Conservation (phyloP, 148 eudicot genomes). For the Rhododendron williamsianum region DNA sequence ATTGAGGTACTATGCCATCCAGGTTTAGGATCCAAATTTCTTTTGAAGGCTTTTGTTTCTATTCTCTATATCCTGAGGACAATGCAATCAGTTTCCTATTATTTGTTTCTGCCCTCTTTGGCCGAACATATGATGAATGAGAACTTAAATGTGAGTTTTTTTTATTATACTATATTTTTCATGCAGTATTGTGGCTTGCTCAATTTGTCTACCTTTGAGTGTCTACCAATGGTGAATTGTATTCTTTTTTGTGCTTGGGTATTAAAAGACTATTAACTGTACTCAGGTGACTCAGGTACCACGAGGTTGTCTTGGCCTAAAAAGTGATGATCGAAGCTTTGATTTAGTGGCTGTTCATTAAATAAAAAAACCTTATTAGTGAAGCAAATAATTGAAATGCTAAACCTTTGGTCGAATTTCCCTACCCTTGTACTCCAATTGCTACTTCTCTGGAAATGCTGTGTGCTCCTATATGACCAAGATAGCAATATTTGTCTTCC, state of each 20-base stretch:
- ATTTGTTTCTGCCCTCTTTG: not conserved
- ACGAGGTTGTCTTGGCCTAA: not conserved
- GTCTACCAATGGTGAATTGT: not conserved
- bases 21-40: slow-evolving; percentile 37
- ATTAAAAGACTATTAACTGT: not conserved
- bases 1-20: slow-evolving; percentile 65
- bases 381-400: not conserved
- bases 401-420: not conserved
- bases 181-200: not conserved
- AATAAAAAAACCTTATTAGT: not conserved
- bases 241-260: not conserved
- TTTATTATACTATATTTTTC: not conserved
- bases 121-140: not conserved
- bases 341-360: too few relatives aligned
- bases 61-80: not conserved
- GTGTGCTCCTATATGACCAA: not conserved
- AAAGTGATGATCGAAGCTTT: not conserved
- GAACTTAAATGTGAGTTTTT: not conserved
- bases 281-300: not conserved
- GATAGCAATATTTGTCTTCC: not conserved
- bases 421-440: not conserved
- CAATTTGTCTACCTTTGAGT: not conserved
- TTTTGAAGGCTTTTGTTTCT: not conserved
- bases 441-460: not conserved
- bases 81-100: not conserved